phyloP scores from a whole-genome alignment of 129 eudicot species.

The Escallonia herrerae region DNA sequence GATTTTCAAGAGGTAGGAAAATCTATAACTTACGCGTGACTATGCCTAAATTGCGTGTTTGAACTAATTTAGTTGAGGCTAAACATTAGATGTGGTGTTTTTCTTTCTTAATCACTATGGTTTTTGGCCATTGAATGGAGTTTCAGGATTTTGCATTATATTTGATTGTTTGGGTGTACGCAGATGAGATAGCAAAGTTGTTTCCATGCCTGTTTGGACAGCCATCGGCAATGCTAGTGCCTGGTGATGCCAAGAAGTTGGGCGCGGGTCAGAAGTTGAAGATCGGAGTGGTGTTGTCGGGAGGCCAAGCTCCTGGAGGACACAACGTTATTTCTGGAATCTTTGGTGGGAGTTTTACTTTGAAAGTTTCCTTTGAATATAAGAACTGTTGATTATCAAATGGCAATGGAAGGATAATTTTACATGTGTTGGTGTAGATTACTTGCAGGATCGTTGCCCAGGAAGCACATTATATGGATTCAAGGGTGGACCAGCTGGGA shows the following conservation, averaged over 20 bases:
- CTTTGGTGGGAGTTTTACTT: constrained; percentile 40
- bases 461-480: constrained; percentile 65
- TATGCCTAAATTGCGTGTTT: no score
- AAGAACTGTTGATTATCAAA: not conserved
- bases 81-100: not conserved
- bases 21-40: no score
- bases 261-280: constrained; percentile 36
- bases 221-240: constrained; percentile 67
- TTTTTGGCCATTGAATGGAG: not conserved
- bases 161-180: constrained; percentile 11
- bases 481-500: constrained; percentile 78
- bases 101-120: not conserved
- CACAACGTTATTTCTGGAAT: constrained; percentile 73
- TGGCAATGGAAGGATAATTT: not conserved
- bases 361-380: not conserved
- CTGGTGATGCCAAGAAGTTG: constrained; percentile 43
- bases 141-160: not conserved
- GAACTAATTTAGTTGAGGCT: not conserved
- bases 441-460: constrained; percentile 59
- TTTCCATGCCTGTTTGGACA: constrained; percentile 78
- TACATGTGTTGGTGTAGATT: constrained; percentile 32
- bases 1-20: no score
- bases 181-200: constrained; percentile 87
- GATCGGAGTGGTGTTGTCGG: constrained; percentile 68
- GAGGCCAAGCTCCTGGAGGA: constrained; percentile 89